Base-by-base conservation (phyloP, 2,329 filamentous ascomycete genomes). In the Gaeumannomyces sp. region DNA sequence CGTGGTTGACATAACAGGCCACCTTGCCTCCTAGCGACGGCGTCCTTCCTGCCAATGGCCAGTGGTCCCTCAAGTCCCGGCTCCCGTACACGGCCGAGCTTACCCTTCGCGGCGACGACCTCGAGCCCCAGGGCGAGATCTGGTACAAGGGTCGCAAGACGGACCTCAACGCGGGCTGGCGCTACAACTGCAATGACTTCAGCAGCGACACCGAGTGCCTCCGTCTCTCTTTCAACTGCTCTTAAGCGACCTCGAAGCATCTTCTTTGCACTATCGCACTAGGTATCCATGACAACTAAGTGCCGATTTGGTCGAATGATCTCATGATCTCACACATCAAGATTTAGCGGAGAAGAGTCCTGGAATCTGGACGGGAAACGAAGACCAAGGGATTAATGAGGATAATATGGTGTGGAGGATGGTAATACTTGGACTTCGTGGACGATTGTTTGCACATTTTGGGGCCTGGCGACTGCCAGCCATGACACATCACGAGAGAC, bases 161-260 rank as follows among this genome's bases (percentile, higher is more conserved):
- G n/a, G 45, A 28, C 33, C n/a, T 61, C n/a, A 27, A 61, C 31
- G 25, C 33, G 60, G 60, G 60, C 3, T 35, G 25, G n/a, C 60
- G 60, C n/a, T 61, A 61, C 60, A 50, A 61, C 33, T 61, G 60
- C 33, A 38, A 61, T 3, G 60, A 61, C 33, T 35, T 38, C 33
- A 27, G 19, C 33, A 14, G 4, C n/a, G 22, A 38, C 33, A 38
- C 60, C 13, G 60, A 61, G 33, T 61, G 60, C 60, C 35, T 45
- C 22, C 60, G 60, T 4, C 25, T 61, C 22, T 16, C 22, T 45
- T 61, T 61, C 60, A 27, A 61, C 10, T 61, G 60, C 60, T 38
- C 25, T n/a, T 61, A 22, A 38, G 8, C 10, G 11, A n/a, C 8
- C 19, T 53, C 19, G 19, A 53, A n/a, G 45, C 19, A 14, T 25